Conservation (phyloP, 345 rosid species). For the Eucalyptus tenuipes region DNA sequence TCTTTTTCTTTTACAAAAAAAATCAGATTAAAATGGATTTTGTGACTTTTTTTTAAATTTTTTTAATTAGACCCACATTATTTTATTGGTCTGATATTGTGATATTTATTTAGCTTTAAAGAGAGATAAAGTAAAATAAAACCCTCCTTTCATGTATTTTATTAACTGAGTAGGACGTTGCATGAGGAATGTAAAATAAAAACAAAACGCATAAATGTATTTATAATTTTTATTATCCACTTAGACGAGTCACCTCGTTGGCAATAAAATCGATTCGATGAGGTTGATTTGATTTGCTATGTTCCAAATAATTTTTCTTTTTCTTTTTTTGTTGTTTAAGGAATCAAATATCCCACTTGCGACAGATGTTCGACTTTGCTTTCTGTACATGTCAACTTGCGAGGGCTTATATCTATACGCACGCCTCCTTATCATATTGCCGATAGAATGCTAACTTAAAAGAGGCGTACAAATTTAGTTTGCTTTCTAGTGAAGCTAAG, state of each 20-base stretch:
- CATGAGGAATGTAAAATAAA: not conserved
- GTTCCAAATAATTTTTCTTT: not conserved
- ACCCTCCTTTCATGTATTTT: not conserved
- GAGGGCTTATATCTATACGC: not conserved
- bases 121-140: not conserved
- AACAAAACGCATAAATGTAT: accelerated
- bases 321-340: accelerated
- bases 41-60: not conserved
- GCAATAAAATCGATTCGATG: no score
- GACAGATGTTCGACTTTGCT: not conserved
- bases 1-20: no score
- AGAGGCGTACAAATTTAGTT: not conserved
- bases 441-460: not conserved
- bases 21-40: no score
- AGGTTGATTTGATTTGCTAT: not conserved
- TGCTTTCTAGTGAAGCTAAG: not conserved
- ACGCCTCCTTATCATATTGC: not conserved
- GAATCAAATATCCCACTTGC: not conserved
- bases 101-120: no score
- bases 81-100: not conserved
- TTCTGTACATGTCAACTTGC: not conserved
- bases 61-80: not conserved
- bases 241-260: accelerated
- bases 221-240: not conserved
- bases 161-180: accelerated